These are phyloP conservation scores for Parietichytrium sp. DNA, from an alignment of 108 stramenopile species.

Conservation along the genomic window DNA sequence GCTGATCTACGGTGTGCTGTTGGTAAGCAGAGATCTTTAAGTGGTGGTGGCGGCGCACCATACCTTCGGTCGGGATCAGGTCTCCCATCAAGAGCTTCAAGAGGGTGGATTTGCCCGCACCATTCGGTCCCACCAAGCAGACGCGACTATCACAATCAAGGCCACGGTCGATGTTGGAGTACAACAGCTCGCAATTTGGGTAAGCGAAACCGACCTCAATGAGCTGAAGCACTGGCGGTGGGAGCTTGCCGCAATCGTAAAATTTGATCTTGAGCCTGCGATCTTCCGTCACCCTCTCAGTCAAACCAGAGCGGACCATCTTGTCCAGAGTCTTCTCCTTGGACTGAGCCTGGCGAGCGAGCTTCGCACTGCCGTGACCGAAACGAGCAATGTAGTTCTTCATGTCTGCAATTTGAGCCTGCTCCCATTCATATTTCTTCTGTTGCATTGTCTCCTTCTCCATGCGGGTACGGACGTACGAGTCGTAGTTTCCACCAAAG, in stretches of 20 bases:
- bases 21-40: slow-evolving; percentile 89
- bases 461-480: slow-evolving; percentile 80
- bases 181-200: slow-evolving; percentile 86
- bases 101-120: slow-evolving; percentile 90
- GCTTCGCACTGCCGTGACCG: slow-evolving; percentile 95
- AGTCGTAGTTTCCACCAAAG: slow-evolving; percentile 95
- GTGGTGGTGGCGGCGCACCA: slow-evolving; percentile 84
- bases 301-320: slow-evolving; percentile 90
- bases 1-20: slow-evolving; percentile 97
- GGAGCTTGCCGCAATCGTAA: slow-evolving; percentile 85
- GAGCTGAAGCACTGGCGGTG: slow-evolving; percentile 95
- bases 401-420: slow-evolving; percentile 82
- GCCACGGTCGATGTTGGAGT: slow-evolving; percentile 88
- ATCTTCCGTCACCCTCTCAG: slow-evolving; percentile 91
- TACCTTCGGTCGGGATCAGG: slow-evolving; percentile 82
- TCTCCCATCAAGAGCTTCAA: slow-evolving; percentile 89
- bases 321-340: slow-evolving; percentile 82
- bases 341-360: slow-evolving; percentile 92
- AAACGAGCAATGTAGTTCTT: slow-evolving; percentile 76
- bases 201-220: slow-evolving; percentile 93
- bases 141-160: slow-evolving; percentile 95
- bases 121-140: slow-evolving; percentile 91
- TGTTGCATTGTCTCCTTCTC: slow-evolving; percentile 94
- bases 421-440: slow-evolving; percentile 91
- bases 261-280: slow-evolving; percentile 90